phyloP scores from a whole-genome alignment of 2,329 filamentous ascomycete species.

The Byssothecium circinans region DNA sequence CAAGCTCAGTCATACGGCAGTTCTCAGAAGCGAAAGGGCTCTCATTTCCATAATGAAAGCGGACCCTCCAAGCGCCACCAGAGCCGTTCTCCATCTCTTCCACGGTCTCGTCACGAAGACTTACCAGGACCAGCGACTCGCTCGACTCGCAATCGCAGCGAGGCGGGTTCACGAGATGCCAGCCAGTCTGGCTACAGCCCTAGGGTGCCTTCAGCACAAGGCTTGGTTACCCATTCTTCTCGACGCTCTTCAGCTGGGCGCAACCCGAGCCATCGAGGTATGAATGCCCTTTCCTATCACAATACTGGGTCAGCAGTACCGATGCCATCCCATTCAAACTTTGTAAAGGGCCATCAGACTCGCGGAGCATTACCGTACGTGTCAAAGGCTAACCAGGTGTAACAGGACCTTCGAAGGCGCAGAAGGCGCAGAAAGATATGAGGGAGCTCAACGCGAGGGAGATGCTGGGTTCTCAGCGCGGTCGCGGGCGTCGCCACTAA shows the following conservation, averaged over 20 bases:
- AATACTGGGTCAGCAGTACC: too few species aligned
- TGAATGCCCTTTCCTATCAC: neutral
- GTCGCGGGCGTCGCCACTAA: neutral
- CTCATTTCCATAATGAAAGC: neutral
- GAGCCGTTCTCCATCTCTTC: neutral
- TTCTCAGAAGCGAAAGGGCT: conserved; percentile 16
- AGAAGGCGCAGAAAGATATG: neutral
- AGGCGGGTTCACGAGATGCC: neutral
- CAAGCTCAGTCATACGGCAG: neutral
- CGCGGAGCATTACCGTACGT: too few species aligned
- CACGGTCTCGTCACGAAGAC: neutral
- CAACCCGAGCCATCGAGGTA: neutral
- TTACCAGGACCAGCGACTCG: neutral
- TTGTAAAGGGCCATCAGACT: too few species aligned
- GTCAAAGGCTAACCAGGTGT: too few species aligned
- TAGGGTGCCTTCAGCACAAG: neutral
- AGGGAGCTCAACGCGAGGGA: neutral
- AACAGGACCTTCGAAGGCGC: too few species aligned
- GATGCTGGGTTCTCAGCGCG: neutral
- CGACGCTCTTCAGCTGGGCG: neutral
- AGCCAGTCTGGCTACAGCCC: neutral
- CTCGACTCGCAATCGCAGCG: neutral
- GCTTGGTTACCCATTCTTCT: neutral
- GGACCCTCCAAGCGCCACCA: conserved; percentile 13
- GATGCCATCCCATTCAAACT: too few species aligned